These are phyloP conservation scores for Moniliophthora roreri DNA, from an alignment of 1,284 basidiomycete species.

Conservation along the genomic window DNA sequence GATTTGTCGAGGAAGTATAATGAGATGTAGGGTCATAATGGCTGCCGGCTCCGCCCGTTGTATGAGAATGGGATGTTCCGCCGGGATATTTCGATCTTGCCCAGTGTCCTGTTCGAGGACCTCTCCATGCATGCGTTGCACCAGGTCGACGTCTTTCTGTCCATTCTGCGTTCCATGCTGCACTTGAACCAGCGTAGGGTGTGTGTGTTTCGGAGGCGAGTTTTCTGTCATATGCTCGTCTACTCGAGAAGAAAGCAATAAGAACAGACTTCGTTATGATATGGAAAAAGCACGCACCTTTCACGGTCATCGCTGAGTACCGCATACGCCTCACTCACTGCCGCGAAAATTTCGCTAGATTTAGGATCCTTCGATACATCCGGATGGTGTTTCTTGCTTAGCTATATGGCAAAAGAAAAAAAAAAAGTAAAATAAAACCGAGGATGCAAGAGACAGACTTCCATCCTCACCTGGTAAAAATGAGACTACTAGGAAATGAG, in stretches of 20 bases:
- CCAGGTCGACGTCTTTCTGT: constrained; percentile 12
- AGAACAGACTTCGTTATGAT: not conserved
- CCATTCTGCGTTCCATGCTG: constrained; percentile 12
- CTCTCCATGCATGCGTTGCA: constrained; percentile 16
- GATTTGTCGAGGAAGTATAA: not conserved
- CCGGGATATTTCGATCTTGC: not conserved
- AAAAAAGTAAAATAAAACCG: not conserved
- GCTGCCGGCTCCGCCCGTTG: not conserved
- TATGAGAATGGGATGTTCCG: not conserved
- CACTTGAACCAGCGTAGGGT: constrained; percentile 1
- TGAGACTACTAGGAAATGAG: constrained; percentile 31
- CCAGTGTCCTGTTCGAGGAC: not conserved
- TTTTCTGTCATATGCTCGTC: constrained; percentile 18
- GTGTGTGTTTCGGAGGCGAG: constrained; percentile 6
- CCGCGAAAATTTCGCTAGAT: constrained; percentile 35
- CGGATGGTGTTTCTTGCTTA: constrained; percentile 46
- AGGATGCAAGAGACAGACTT: not conserved
- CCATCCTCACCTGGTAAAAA: constrained; percentile 37
- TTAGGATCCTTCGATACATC: constrained; percentile 42
- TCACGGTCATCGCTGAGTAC: constrained; percentile 41
- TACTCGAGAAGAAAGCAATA: not conserved
- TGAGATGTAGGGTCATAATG: not conserved
- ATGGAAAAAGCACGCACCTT: constrained; percentile 26
- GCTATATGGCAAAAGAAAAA: constrained; percentile 22
- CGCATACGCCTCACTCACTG: constrained; percentile 41